Evolutionary conservation across 1,284 basidiomycete species (phyloP), one percentile per base, ranked within the genome.

Genomic region (Apiotrichum laibachii): DNA sequence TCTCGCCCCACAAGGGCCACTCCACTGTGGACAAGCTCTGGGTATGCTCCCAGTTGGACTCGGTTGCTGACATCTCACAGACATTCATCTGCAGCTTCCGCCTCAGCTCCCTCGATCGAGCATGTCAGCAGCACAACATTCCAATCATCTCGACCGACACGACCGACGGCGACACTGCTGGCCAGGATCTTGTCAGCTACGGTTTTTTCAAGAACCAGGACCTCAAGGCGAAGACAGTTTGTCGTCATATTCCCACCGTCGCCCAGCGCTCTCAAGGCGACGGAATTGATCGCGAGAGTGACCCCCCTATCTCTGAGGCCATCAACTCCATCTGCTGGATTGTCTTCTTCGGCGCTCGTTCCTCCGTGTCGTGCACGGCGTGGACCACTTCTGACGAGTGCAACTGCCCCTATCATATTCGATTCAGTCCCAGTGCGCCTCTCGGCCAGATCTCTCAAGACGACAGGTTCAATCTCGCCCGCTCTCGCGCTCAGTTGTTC

Each of bases 391-490:
- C 13, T 26, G 52, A n/a, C 13, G 8, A 22, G 1, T 53, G 52
- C 21, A 13, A 35, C 6, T 53, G 52, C 26, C 52, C 52, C 11
- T 33, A 53, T 15, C 52, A 53, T 18, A 43, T 45, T 18, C 49
- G 49, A 7, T 13, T 26, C 21, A 13, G 21, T 12, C 3, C 21
- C 16, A 10, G 1, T 12, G 19, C n/a, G 15, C 7, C 10, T 11
- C 13, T 10, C 18, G 16, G 5, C 33, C 37, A 35, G 5, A 11
- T 40, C 13, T 7, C 37, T 22, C 34, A 18, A 21, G 49, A 50
- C 21, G 49, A 50, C 11, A 39, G 7, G 33, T 35, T 53, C 43
- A 53, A 53, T 43, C 52, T 53, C 10, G 52, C 52, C 13, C 33
- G 43, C 15, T 35, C 52, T 5, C 15, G 22, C 5, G 52, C 43